Evolutionary conservation across 2,329 filamentous ascomycete genomes (phyloP), one percentile per base, ranked within the genome.

Genomic region (Bipolaris bicolor): DNA sequence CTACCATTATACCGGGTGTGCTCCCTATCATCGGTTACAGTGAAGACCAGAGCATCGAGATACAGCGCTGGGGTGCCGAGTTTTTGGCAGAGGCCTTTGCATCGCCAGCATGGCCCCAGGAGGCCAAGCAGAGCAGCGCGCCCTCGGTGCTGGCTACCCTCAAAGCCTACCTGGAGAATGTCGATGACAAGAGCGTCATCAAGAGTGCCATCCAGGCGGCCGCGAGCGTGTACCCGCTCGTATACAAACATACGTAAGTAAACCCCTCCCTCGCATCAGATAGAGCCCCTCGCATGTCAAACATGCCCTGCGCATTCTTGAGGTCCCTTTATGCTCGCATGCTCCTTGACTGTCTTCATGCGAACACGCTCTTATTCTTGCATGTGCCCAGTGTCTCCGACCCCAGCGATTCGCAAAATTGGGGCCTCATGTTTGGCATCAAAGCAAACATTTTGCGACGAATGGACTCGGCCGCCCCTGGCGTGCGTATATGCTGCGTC

Each of bases 31-130:
- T 97, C 77, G 88, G 89, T 59, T 86, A 90, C 49, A 83, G 84
- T 64, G 85, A 91, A 62, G 84, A 86, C 45, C 69, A 74, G 43
- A 69, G 64, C 60, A 79, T 97, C 55, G 91, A 96, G 77, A 81
- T 98, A 70, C 90, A 92, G 77, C 84, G 93, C 89, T 99, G 95
- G 95, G 95, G 94, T 24, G 89, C 93, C 62, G 93, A 97, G 60
- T 99, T 99, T 73, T 83, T 99, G 41, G 92, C 94, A 55, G 95
- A 99, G 81, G 92, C 93, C 2, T 98, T 99, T 79, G 90, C 95
- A 55, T 96, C 91, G 58, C 95, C 96, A n/a, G 87, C 90, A 20
- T 83, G 98, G 68, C 81, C 88, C 18, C 82, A 86, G 57, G 83
- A 88, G 50, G 88, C 90, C 76, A 99, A 98, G 82, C 91, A 87